Base-by-base conservation (phyloP, 2,329 filamentous ascomycete genomes). In the Ceratocystis lukuohia region DNA sequence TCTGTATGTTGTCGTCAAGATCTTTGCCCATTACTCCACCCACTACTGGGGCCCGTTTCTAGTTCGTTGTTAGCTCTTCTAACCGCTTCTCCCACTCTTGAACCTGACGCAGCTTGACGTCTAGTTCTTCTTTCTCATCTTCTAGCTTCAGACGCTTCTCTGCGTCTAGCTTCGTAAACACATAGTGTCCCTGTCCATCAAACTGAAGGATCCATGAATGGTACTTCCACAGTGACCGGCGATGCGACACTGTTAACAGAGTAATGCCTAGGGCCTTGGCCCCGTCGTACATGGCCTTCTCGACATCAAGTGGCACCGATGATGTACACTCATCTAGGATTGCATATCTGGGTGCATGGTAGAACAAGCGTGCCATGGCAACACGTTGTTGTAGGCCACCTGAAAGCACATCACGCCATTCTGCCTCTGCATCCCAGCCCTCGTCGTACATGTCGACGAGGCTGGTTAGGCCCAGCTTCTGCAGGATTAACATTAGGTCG, bases 321-420 rank as follows among this genome's bases (percentile, higher is more conserved):
- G 88, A 92, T 5, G 94, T 99, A 76, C 94, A 99, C 77, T 99
- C 94, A 74, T 99, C 94, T 46, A 99, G 80, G 70, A 99, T 99
- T 10, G 94, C 94, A 75, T 96, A 97, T 71, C 88, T 87, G 0
- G 93, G 93, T 8, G 85, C 82, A 76, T 97, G 93, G 76, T 97
- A 97, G 76, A 96, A 96, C 20, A 96, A 82, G 0, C 94, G 83
- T 0, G 94, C 94, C 90, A 97, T 97, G 68, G 94, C 94, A 25
- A 99, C 89, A 64, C 94, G 88, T 78, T 99, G 94, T 77, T 99
- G 94, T 22, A 96, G 80, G 5, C 94, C 94, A 12, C 90, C 91
- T 0, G 90, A 96, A 33, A 99, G 82, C 0, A 96, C 90, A 71
- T 97, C 93, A 61, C 91, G 88, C 94, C 94, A 99, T 77, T 97